A percentile compares a stretch with the other conserved stretches of the same genome.
Conservation (phyloP, 495 filamentous ascomycete genomes). For the Neurospora sp. region DNA sequence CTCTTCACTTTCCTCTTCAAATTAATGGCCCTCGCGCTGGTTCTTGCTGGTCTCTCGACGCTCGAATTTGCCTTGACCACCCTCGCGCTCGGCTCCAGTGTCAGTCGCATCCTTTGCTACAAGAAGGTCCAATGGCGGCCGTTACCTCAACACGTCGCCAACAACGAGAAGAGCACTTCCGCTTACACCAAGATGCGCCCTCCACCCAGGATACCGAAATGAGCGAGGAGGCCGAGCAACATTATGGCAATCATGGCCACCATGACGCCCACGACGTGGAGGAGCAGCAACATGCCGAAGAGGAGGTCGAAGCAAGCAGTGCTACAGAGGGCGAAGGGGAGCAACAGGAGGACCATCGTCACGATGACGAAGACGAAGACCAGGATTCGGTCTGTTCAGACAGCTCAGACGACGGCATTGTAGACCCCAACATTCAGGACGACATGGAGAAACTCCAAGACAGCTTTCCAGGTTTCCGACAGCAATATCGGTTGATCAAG, state of each 20-base stretch:
- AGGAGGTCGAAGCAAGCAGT: slow-evolving; percentile 21
- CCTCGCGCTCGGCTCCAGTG: background rate
- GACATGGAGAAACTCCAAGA: slow-evolving; percentile 82
- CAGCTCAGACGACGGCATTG: slow-evolving; percentile 55
- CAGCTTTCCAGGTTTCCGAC: slow-evolving; percentile 71
- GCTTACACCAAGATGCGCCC: slow-evolving; percentile 31
- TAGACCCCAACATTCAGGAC: slow-evolving; percentile 63
- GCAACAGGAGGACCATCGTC: slow-evolving; percentile 15
- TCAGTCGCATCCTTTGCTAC: background rate
- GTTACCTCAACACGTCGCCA: slow-evolving; percentile 8
- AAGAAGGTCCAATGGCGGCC: slow-evolving; percentile 15
- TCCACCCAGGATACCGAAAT: slow-evolving; percentile 28
- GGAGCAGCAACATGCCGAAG: slow-evolving; percentile 23
- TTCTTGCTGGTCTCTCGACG: background rate
- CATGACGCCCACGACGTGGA: slow-evolving; percentile 5
- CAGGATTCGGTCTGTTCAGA: slow-evolving; percentile 41
- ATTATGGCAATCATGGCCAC: background rate
- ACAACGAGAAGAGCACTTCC: slow-evolving; percentile 22
- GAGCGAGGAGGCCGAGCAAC: slow-evolving; percentile 21
- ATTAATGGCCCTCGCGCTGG: background rate
- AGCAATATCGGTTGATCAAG: slow-evolving; percentile 83
- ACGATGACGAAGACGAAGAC: slow-evolving; percentile 31
- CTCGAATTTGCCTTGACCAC: background rate
- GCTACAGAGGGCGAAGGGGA: slow-evolving; percentile 1
- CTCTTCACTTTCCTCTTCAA: background rate